Conservation (phyloP, 2,329 filamentous ascomycete genomes). For the Aspergillus terreus region DNA sequence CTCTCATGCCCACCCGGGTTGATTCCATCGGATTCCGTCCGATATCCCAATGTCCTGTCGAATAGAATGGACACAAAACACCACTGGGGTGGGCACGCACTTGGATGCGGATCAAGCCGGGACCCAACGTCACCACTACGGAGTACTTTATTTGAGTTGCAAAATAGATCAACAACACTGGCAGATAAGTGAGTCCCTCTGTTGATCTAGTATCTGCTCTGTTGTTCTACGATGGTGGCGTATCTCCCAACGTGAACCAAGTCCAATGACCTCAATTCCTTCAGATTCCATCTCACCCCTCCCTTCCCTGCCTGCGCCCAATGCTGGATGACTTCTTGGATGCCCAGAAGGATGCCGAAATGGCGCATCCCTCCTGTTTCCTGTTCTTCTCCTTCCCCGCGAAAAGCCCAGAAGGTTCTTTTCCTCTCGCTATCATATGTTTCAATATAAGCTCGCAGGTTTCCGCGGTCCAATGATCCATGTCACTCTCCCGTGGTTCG, state of each 20-base stretch:
- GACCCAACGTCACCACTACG: conserved; percentile 1
- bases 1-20: background rate
- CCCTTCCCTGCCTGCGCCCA: background rate
- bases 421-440: conserved; percentile 7
- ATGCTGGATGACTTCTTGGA: background rate
- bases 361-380: background rate
- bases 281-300: conserved; percentile 4
- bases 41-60: background rate
- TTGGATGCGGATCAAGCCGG: conserved; percentile 6
- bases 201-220: background rate
- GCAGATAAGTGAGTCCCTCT: conserved; percentile 1
- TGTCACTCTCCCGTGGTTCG: conserved; percentile 10
- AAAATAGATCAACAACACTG: background rate
- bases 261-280: conserved; percentile 6
- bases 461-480: conserved; percentile 14
- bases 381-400: background rate
- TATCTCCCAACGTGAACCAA: background rate
- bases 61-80: background rate
- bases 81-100: background rate
- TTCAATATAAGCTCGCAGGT: conserved; percentile 2
- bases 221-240: no score
- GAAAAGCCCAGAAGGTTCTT: conserved; percentile 18
- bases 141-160: conserved; percentile 1
- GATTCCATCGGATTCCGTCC: background rate
- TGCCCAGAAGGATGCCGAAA: background rate